These are phyloP conservation scores for Lyophyllum shimeji DNA, from an alignment of 768 basidiomycete genomes.

Conservation along the genomic window DNA sequence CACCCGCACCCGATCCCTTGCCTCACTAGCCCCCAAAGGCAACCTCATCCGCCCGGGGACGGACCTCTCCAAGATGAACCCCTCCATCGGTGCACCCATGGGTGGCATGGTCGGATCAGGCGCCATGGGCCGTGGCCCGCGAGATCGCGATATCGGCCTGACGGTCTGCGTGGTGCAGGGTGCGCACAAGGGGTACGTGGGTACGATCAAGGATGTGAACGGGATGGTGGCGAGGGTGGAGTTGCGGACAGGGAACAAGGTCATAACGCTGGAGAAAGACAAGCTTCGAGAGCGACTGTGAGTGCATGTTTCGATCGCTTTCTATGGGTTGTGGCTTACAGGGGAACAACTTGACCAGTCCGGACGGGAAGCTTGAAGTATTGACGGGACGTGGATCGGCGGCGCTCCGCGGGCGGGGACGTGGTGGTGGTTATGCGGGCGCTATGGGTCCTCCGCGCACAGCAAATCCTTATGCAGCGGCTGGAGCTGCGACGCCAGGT, in stretches of 20 bases:
- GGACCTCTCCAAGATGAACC: slow-evolving; percentile 93
- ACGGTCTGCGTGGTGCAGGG: slow-evolving; percentile 83
- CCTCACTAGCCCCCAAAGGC: slow-evolving; percentile 85
- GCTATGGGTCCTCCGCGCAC: slow-evolving; percentile 23
- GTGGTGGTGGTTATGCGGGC: slow-evolving; percentile 18
- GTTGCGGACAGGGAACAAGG: slow-evolving; percentile 83
- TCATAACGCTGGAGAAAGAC: slow-evolving; percentile 82
- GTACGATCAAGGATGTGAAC: slow-evolving; percentile 93
- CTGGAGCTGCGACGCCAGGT: slow-evolving; percentile 23
- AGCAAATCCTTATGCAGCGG: slow-evolving; percentile 34
- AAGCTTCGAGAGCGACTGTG: slow-evolving; percentile 74
- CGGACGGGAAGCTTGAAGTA: slow-evolving; percentile 53
- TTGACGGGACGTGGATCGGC: slow-evolving; percentile 36
- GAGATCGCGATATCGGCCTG: slow-evolving; percentile 80
- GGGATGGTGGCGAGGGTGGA: slow-evolving; percentile 87
- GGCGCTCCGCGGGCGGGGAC: slow-evolving; percentile 10
- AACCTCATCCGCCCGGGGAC: slow-evolving; percentile 61
- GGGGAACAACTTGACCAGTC: slow-evolving; percentile 31
- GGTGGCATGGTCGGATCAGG: slow-evolving; percentile 84
- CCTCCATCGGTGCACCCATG: slow-evolving; percentile 58
- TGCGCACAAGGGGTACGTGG: slow-evolving; percentile 86
- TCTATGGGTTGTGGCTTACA: slow-evolving; percentile 2
- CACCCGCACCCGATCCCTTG: slow-evolving; percentile 78
- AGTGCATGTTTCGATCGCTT: slow-evolving; percentile 28
- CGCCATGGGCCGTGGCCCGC: slow-evolving; percentile 72